Conservation (phyloP, 306 rosid genomes). For the Ormosia semicastrata region DNA sequence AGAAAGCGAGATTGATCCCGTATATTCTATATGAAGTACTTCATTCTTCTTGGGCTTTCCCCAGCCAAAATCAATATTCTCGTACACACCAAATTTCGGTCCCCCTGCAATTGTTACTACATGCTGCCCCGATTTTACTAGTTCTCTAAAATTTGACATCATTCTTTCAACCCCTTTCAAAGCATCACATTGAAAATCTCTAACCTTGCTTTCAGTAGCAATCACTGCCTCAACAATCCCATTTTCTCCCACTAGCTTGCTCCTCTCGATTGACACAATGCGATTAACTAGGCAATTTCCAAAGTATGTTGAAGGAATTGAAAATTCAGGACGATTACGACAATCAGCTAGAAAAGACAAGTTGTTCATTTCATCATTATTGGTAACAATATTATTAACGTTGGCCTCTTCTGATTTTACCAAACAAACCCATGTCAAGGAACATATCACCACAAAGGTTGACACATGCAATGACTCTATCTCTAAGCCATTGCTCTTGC, state of each 20-base stretch:
- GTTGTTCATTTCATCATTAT: slow-evolving; percentile 9
- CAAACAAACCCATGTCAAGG: slow-evolving; percentile 27
- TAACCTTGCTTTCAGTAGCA: slow-evolving; percentile 29
- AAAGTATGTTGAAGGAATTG: slow-evolving; percentile 36
- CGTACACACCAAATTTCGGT: neutral
- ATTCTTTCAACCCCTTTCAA: slow-evolving; percentile 25
- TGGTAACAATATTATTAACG: neutral
- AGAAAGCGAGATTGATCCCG: neutral
- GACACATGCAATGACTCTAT: neutral
- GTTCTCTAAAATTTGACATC: neutral
- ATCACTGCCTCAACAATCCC: slow-evolving; percentile 31
- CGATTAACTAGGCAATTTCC: slow-evolving; percentile 33
- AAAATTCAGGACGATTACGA: slow-evolving; percentile 14
- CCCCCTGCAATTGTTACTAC: neutral
- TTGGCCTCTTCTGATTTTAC: slow-evolving; percentile 4
- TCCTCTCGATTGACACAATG: neutral
- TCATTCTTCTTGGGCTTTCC: slow-evolving; percentile 21
- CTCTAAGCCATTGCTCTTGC: neutral
- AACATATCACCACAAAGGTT: slow-evolving; percentile 23
- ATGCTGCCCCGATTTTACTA: neutral
- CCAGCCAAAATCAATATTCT: slow-evolving; percentile 22
- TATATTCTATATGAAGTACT: neutral
- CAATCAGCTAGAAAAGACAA: slow-evolving; percentile 34
- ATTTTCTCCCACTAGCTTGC: slow-evolving; percentile 29
- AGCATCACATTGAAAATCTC: slow-evolving; percentile 3